Conservation (phyloP, 1,284 basidiomycete species). For the Boletus hoseneyae region DNA sequence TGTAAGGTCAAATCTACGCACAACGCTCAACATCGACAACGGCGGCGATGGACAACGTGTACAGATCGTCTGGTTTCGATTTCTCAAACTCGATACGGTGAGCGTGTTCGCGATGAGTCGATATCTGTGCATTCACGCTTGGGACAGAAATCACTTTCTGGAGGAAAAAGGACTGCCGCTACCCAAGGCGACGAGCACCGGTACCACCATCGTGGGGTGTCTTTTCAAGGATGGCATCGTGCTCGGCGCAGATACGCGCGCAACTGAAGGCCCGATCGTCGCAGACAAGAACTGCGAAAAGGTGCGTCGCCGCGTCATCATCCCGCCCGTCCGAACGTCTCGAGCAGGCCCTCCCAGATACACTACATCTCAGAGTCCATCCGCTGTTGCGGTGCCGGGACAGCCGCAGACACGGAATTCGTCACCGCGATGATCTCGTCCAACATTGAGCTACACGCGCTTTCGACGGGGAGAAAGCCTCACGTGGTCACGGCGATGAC, state of each 20-base stretch:
- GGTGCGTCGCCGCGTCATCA: conserved; percentile 44
- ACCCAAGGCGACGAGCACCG: conserved; percentile 89
- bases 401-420: conserved; percentile 97
- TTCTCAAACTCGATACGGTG: conserved; percentile 63
- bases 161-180: conserved; percentile 63
- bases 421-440: conserved; percentile 91
- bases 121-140: too few species aligned
- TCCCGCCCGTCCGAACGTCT: neutral
- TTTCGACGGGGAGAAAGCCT: conserved; percentile 84
- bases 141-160: conserved; percentile 70
- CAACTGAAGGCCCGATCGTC: conserved; percentile 93
- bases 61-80: conserved; percentile 60
- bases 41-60: conserved; percentile 37
- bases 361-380: conserved; percentile 95
- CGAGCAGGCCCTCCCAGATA: conserved; percentile 55
- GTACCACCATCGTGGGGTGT: conserved; percentile 98
- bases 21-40: conserved; percentile 2
- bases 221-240: conserved; percentile 92
- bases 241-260: conserved; percentile 95
- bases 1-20: too few species aligned
- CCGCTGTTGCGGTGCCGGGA: conserved; percentile 97
- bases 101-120: conserved; percentile 8
- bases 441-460: conserved; percentile 86
- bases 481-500: conserved; percentile 97
- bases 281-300: conserved; percentile 99